A percentile compares a stretch with the other conserved stretches of the same genome.
Evolutionary conservation across 2,329 filamentous ascomycete species (phyloP).

Genomic region (Leptodontidium sp.): DNA sequence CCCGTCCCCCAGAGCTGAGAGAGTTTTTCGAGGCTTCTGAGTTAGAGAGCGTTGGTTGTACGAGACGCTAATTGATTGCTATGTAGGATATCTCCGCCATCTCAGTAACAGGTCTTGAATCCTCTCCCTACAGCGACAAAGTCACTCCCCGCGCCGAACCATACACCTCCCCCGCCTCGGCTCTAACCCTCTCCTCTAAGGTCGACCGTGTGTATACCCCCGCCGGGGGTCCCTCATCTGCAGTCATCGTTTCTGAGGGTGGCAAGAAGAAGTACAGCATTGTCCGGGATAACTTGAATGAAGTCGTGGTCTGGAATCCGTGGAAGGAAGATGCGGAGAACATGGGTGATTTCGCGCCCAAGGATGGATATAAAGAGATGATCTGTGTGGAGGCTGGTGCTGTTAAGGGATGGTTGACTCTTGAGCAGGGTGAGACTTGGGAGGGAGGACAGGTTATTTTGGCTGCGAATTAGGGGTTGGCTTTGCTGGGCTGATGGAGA

Average conservation of each 20-base stretch:
- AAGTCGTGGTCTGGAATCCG: constrained; percentile 97
- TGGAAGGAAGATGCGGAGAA: constrained; percentile 85
- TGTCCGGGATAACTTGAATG: constrained; percentile 82
- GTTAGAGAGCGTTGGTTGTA: neutral
- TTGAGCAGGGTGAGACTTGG: constrained; percentile 79
- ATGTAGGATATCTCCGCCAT: constrained; percentile 79
- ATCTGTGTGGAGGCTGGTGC: constrained; percentile 91
- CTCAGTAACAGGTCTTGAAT: constrained; percentile 77
- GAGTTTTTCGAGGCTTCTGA: neutral
- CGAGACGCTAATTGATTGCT: constrained; percentile 12
- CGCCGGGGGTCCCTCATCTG: constrained; percentile 63
- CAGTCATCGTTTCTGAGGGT: constrained; percentile 67
- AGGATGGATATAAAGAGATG: constrained; percentile 92
- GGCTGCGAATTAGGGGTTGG: constrained; percentile 18
- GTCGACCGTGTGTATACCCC: constrained; percentile 90
- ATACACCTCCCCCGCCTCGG: constrained; percentile 68
- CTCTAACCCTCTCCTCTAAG: constrained; percentile 76
- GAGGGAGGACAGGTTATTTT: constrained; percentile 58
- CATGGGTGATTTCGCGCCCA: constrained; percentile 88
- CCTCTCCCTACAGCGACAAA: constrained; percentile 85
- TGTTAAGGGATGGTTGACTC: constrained; percentile 81
- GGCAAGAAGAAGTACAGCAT: constrained; percentile 75
- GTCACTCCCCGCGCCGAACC: constrained; percentile 62
- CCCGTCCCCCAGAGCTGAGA: neutral
- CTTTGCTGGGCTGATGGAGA: neutral